A percentile compares a stretch with the other conserved stretches of the same genome.
Conservation (phyloP, 1,284 basidiomycete genomes). For the Singerocomus inundabilis region DNA sequence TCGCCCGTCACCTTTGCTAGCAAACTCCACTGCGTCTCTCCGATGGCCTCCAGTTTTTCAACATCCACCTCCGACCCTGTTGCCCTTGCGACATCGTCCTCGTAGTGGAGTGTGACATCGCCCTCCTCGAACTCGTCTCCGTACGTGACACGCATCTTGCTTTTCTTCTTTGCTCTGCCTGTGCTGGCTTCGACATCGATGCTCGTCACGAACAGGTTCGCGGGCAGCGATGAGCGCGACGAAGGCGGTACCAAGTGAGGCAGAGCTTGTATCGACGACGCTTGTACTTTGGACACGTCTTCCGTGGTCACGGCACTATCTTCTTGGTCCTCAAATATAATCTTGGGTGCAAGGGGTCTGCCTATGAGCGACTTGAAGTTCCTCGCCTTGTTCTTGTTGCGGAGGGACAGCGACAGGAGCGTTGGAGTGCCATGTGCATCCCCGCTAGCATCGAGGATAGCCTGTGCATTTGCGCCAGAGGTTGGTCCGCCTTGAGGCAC, state of each 20-base stretch:
- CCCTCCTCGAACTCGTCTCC: background rate
- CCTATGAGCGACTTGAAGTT: constrained; percentile 57
- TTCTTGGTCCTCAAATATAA: constrained; percentile 48
- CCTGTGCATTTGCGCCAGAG: constrained; percentile 38
- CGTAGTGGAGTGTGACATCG: constrained; percentile 9
- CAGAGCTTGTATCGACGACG: background rate
- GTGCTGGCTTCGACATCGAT: constrained; percentile 33
- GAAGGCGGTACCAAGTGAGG: constrained; percentile 60
- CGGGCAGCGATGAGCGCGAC: constrained; percentile 25
- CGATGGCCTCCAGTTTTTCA: constrained; percentile 12
- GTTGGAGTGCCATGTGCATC: background rate
- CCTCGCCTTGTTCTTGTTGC: constrained; percentile 74
- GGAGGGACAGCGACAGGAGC: constrained; percentile 44
- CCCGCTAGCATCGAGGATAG: constrained; percentile 6
- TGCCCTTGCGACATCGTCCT: background rate
- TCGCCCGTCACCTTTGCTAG: constrained; percentile 12
- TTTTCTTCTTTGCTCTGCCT: constrained; percentile 12
- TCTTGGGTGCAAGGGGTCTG: constrained; percentile 50
- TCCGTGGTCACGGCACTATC: constrained; percentile 15
- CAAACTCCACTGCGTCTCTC: constrained; percentile 14
- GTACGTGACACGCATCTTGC: constrained; percentile 10
- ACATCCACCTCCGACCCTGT: constrained; percentile 3
- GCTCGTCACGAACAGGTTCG: constrained; percentile 36
- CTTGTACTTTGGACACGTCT: no score
- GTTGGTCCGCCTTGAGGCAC: constrained; percentile 7